phyloP scores from a whole-genome alignment of 495 filamentous ascomycete species.

The Gamarada debralockiae region DNA sequence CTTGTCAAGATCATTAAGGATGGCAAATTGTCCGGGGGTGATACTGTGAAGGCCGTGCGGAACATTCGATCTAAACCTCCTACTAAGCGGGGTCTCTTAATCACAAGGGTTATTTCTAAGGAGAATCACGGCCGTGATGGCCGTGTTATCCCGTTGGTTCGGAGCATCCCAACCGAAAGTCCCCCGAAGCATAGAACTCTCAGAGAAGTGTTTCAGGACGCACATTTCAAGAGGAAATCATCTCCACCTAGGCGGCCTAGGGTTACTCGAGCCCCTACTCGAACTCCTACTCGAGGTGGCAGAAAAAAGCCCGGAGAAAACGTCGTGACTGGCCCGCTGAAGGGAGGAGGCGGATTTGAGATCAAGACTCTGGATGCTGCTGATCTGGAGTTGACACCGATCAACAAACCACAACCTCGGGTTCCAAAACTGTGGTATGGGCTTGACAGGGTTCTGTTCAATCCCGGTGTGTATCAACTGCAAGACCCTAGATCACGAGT shows the following conservation, averaged over 20 bases:
- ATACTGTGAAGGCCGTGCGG: background rate
- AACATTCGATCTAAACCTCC: background rate
- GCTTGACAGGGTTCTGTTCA: conserved; percentile 89
- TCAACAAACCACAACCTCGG: conserved; percentile 50
- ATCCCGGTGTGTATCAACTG: conserved; percentile 87
- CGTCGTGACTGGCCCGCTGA: background rate
- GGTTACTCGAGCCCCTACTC: too few species aligned
- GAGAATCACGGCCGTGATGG: too few species aligned
- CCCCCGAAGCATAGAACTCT: too few species aligned
- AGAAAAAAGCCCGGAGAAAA: too few species aligned
- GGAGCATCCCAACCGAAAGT: too few species aligned
- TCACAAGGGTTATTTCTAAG: too few species aligned
- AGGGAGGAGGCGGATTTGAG: conserved; percentile 6
- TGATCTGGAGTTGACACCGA: conserved; percentile 28
- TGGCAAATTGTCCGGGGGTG: background rate
- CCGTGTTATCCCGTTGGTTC: too few species aligned
- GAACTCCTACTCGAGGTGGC: too few species aligned
- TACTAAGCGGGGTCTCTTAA: too few species aligned
- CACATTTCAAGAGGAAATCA: too few species aligned
- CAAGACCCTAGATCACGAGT: conserved; percentile 85
- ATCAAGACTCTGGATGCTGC: conserved; percentile 26
- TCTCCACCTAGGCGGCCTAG: too few species aligned
- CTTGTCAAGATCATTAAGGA: conserved; percentile 4
- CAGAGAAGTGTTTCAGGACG: too few species aligned
- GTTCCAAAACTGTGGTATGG: conserved; percentile 75